Base-by-base conservation (phyloP, 2,329 filamentous ascomycete genomes). In the Hypoxylon sp. region DNA sequence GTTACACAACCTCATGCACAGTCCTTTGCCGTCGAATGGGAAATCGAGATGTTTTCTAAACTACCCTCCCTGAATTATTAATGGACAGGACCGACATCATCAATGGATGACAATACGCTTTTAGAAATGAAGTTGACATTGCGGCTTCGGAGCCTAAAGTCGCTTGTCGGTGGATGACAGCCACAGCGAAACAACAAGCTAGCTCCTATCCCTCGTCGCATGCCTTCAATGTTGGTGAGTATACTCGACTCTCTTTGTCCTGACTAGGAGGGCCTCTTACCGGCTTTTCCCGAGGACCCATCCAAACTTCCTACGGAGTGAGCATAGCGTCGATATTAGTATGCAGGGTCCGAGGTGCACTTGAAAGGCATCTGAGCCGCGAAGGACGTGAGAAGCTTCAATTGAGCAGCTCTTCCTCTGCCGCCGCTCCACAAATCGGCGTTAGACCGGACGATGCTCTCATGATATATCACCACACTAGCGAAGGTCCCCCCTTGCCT, bases 281-380 rank as follows among this genome's bases (percentile, higher is more conserved):
- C 68, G 68, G 60, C 62, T 71, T 71, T 71, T 71, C 66, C 69
- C 69, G 69, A 68, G 50, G 49, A 54, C 59, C 69, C 62, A 69
- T 66, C 35, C 35, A 64, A 46, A 61, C 56, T 61, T 63, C 31
- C 44, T 61, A 71, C 65, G 31, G 56, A 66, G 69, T 54, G 35
- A 71, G 69, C 48, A 69, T 71, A 71, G 69, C 69, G 69, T 62
- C 69, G 66, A 71, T 69, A 51, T 59, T 71, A 69, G 69, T 27
- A 54, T 57, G 60, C 51, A 70, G 64, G 58, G 60, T 67, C 56
- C 63, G 64, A 70, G 49, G 40, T 33, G 40, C 46, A 35, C 55
- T 57, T 57, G 30, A 57, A 57, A 48, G 54, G 61, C 55, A 63
- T 62, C 40, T 61, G 61, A 62, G 63, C 63, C 35, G 67, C 64